Percentiles rank a stretch among this genome's conserved stretches.
These are phyloP conservation scores for Cocos nucifera DNA, from an alignment of 176 grass and related monocot species.

Conservation along the genomic window DNA sequence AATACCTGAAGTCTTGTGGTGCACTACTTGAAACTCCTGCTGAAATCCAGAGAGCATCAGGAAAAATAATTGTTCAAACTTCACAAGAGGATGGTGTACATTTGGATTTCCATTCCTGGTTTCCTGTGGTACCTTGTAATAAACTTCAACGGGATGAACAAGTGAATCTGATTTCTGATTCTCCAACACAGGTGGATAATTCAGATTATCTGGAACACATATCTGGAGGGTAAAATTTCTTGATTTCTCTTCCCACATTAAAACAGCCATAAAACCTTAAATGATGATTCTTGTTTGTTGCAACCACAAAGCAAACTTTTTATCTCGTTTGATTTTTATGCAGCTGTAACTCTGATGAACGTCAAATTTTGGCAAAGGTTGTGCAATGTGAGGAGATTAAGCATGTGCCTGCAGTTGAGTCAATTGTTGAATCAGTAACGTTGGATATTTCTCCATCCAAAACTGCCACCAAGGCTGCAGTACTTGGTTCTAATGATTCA, in stretches of 20 bases:
- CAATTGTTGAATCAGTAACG: constrained; percentile 10
- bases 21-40: constrained; percentile 34
- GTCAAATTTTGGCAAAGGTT: constrained; percentile 1
- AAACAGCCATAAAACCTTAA: too few species aligned
- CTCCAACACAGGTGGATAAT: neutral
- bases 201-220: neutral
- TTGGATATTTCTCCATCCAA: constrained; percentile 16
- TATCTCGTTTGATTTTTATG: neutral
- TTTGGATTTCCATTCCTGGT: constrained; percentile 3
- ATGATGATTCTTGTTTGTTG: neutral
- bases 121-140: constrained; percentile 3
- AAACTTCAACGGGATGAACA: constrained; percentile 25
- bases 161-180: constrained; percentile 14
- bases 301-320: neutral
- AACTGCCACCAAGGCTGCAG: neutral
- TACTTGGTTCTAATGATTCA: constrained; percentile 21
- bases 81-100: constrained; percentile 20
- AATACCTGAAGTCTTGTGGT: constrained; percentile 47
- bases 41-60: constrained; percentile 28
- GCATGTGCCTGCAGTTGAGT: constrained; percentile 7
- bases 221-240: neutral
- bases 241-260: too few species aligned
- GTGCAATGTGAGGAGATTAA: constrained; percentile 13
- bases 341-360: constrained; percentile 20
- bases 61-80: constrained; percentile 23